Evolutionary conservation across 768 basidiomycete species (phyloP).

Genomic region (Tricholoma sp.): DNA sequence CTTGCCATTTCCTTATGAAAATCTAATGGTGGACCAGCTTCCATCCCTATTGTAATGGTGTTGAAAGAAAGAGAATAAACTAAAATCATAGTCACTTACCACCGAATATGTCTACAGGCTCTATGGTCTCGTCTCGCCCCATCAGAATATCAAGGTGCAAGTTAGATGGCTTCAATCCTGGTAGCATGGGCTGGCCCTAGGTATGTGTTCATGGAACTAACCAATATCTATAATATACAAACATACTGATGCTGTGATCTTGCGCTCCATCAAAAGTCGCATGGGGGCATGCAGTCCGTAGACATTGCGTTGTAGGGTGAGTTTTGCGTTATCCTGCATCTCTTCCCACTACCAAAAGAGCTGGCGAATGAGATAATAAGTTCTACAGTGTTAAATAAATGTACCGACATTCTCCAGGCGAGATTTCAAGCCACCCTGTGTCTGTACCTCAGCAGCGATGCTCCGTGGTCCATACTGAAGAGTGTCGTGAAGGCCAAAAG

Average conservation of each 20-base stretch:
- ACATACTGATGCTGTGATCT: conserved; percentile 73
- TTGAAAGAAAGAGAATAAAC: neutral
- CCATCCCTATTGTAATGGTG: conserved; percentile 41
- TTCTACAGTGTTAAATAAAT: neutral
- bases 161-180: conserved; percentile 64
- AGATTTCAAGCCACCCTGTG: conserved; percentile 54
- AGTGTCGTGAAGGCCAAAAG: conserved; percentile 83
- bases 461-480: conserved; percentile 81
- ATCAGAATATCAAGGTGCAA: conserved; percentile 88
- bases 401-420: conserved; percentile 71
- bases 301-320: conserved; percentile 78
- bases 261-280: conserved; percentile 90
- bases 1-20: conserved; percentile 68
- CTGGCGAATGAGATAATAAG: neutral
- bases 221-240: neutral
- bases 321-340: conserved; percentile 83
- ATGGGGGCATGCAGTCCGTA: conserved; percentile 89
- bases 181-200: conserved; percentile 59
- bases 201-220: neutral
- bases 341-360: conserved; percentile 73
- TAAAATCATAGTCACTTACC: conserved; percentile 36
- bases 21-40: conserved; percentile 43
- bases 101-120: conserved; percentile 74
- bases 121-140: conserved; percentile 85
- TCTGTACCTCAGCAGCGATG: conserved; percentile 69